phyloP scores from a whole-genome alignment of 2,329 filamentous ascomycete genomes.

The Didymella sp. region DNA sequence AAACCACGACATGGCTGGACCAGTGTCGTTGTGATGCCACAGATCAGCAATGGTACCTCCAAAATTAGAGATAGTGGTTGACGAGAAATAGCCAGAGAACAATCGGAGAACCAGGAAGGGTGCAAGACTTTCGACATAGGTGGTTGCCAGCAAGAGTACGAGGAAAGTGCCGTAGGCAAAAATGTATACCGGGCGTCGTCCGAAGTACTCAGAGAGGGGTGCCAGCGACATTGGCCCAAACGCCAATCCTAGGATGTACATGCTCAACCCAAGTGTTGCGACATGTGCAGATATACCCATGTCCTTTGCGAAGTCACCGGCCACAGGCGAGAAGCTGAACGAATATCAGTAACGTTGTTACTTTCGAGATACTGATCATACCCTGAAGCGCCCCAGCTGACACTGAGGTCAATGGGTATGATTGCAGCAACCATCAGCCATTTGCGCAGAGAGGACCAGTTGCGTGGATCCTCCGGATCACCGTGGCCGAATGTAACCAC shows the following conservation, averaged over 20 bases:
- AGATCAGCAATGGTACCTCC: slow-evolving; percentile 58
- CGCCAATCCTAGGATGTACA: slow-evolving; percentile 58
- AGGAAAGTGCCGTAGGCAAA: slow-evolving; percentile 54
- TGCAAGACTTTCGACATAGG: slow-evolving; percentile 51
- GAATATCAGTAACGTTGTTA: neutral
- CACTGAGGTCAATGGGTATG: slow-evolving; percentile 46
- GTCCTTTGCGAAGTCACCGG: slow-evolving; percentile 52
- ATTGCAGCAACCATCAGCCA: slow-evolving; percentile 48
- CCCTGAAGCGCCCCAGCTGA: slow-evolving; percentile 56
- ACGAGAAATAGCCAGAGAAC: slow-evolving; percentile 55
- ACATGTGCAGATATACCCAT: slow-evolving; percentile 52
- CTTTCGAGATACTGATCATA: neutral
- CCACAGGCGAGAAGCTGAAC: slow-evolving; percentile 52
- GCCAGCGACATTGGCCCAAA: slow-evolving; percentile 50
- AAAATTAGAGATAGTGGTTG: slow-evolving; percentile 50
- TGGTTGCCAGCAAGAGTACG: slow-evolving; percentile 53
- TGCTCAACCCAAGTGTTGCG: slow-evolving; percentile 54
- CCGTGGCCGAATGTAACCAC: slow-evolving; percentile 26
- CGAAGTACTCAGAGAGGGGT: slow-evolving; percentile 51
- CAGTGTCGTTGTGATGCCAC: slow-evolving; percentile 53
- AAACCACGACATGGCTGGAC: slow-evolving; percentile 53
- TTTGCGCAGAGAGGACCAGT: slow-evolving; percentile 45
- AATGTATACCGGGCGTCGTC: slow-evolving; percentile 54
- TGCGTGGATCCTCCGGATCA: slow-evolving; percentile 44
- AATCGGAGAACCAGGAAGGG: slow-evolving; percentile 55